Percentiles rank a stretch among this genome's conserved stretches.
Conservation (phyloP, 495 filamentous ascomycete species). For the Penicillium dipodomyicola region DNA sequence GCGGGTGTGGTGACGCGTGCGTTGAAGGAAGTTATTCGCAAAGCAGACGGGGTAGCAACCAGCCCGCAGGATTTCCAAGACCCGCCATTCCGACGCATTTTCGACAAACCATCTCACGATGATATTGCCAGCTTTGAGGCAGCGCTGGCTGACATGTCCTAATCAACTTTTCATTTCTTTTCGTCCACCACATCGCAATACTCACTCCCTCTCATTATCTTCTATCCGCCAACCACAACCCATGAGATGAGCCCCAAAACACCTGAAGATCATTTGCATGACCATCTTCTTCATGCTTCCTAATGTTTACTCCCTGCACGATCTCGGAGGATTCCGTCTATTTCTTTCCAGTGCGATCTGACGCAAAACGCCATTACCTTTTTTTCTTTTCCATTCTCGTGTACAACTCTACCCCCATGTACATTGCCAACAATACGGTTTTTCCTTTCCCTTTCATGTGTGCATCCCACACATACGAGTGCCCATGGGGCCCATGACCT, state of each 20-base stretch:
- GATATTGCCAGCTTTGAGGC: conserved; percentile 34
- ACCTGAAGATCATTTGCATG: conserved; percentile 19
- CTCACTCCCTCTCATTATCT: conserved; percentile 17
- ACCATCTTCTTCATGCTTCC: conserved; percentile 13
- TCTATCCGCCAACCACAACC: conserved; percentile 19
- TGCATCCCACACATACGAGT: conserved; percentile 11
- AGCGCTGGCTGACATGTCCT: conserved; percentile 30
- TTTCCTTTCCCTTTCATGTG: conserved; percentile 14
- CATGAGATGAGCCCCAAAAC: conserved; percentile 26
- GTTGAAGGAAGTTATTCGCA: conserved; percentile 72
- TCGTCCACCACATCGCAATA: conserved; percentile 6
- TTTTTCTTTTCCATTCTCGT: conserved; percentile 6
- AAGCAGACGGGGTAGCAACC: conserved; percentile 69
- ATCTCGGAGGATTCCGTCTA: not conserved
- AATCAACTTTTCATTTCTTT: conserved; percentile 9
- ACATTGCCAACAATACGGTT: conserved; percentile 18
- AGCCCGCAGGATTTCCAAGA: conserved; percentile 50
- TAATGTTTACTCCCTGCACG: conserved; percentile 5
- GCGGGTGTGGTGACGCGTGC: conserved; percentile 72
- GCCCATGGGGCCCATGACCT: conserved; percentile 18
- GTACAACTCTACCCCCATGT: conserved; percentile 29
- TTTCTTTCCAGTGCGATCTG: conserved; percentile 4
- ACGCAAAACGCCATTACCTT: conserved; percentile 3
- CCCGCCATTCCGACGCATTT: conserved; percentile 48
- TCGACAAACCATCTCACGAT: conserved; percentile 40